A percentile compares a stretch with the other conserved stretches of the same genome.
Conservation (phyloP, 2,329 filamentous ascomycete species). For the Ophiostoma australiae region DNA sequence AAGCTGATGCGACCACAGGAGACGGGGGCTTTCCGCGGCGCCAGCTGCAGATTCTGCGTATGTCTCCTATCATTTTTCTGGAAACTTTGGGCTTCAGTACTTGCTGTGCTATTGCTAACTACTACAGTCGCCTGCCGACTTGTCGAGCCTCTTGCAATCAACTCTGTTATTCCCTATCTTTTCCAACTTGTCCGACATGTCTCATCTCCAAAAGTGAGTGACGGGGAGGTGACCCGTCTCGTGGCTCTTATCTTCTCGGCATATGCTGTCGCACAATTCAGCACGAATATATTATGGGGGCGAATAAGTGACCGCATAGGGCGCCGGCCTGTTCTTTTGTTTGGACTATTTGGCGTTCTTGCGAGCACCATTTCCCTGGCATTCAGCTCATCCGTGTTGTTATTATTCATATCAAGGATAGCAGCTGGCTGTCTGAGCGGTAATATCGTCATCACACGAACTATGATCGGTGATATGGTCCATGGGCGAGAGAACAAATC, state of each 20-base stretch:
- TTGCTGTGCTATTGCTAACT: not conserved
- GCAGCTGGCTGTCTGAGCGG: not conserved
- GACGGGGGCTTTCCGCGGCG: not conserved
- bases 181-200: not conserved
- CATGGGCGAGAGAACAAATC: not conserved
- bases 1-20: not conserved
- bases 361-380: not conserved
- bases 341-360: not conserved
- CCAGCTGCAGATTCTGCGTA: not conserved
- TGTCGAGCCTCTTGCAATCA: not conserved
- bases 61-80: not conserved
- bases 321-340: not conserved
- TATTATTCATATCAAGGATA: not conserved
- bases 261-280: not conserved
- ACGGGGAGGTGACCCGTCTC: not conserved
- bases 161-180: not conserved
- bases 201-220: not conserved
- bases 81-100: no score
- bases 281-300: not conserved
- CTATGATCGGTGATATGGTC: constrained; percentile 10
- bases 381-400: not conserved
- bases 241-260: not conserved
- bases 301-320: not conserved
- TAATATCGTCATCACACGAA: constrained; percentile 2
- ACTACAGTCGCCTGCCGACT: not conserved